A percentile compares a stretch with the other conserved stretches of the same genome.
Conservation (phyloP, 163 green algal genomes). For the Volvox carteri region DNA sequence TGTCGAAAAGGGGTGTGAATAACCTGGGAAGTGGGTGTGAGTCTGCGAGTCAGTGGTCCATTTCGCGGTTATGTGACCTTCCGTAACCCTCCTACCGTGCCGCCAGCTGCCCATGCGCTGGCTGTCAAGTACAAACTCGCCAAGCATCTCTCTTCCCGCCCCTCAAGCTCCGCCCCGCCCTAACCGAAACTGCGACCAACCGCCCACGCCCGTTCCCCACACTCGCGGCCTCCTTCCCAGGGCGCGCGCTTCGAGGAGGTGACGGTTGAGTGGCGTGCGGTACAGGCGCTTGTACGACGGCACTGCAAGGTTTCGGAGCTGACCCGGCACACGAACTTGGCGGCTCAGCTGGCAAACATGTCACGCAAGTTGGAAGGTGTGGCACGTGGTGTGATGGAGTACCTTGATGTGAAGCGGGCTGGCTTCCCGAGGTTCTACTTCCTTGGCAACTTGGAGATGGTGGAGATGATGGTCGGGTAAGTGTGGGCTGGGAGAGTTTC, state of each 20-base stretch:
- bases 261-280: conserved; percentile 55
- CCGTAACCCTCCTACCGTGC: too few relatives aligned
- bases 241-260: conserved; percentile 57
- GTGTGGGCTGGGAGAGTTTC: too few relatives aligned
- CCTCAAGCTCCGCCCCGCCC: too few relatives aligned
- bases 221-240: conserved; percentile 32
- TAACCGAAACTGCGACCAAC: neutral
- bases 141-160: too few relatives aligned
- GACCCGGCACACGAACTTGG: conserved; percentile 55
- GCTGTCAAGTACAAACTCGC: too few relatives aligned
- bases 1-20: too few relatives aligned
- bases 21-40: too few relatives aligned
- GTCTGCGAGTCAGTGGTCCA: too few relatives aligned
- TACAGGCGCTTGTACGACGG: neutral
- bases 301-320: conserved; percentile 62
- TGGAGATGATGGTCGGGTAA: conserved; percentile 66
- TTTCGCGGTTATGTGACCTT: too few relatives aligned
- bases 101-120: too few relatives aligned
- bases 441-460: conserved; percentile 68
- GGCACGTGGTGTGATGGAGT: conserved; percentile 63
- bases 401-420: conserved; percentile 63
- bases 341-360: conserved; percentile 39
- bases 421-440: conserved; percentile 70
- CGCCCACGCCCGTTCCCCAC: neutral
- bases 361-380: conserved; percentile 56